Percentiles rank a stretch among this genome's conserved stretches.
Evolutionary conservation across 2,329 filamentous ascomycete genomes (phyloP).

Genomic region (Aschersonia sp.): DNA sequence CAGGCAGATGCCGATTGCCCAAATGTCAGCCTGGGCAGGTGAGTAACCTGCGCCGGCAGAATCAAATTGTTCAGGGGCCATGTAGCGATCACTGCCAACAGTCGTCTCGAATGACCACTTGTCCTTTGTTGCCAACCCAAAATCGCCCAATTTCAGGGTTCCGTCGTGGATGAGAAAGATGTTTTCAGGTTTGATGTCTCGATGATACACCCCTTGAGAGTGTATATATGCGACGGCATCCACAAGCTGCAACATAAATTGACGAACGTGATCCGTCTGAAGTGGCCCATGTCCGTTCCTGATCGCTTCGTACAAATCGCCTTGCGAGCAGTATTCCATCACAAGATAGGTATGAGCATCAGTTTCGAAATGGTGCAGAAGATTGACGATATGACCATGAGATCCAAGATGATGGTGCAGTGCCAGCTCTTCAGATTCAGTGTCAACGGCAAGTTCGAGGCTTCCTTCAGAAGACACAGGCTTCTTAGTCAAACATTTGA

Average conservation of each 20-base stretch:
- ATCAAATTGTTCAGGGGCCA: conserved; percentile 97
- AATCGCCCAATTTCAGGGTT: conserved; percentile 91
- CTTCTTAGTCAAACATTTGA: conserved; percentile 91
- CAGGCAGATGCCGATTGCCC: conserved; percentile 93
- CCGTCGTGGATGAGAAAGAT: conserved; percentile 84
- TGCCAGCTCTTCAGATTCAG: conserved; percentile 65
- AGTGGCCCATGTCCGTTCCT: conserved; percentile 74
- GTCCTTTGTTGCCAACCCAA: conserved; percentile 81
- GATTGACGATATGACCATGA: conserved; percentile 88
- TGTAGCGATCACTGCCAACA: conserved; percentile 95
- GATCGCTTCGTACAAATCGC: conserved; percentile 95
- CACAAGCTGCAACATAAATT: conserved; percentile 92
- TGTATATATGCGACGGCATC: conserved; percentile 85
- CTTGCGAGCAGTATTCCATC: conserved; percentile 87
- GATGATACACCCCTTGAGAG: conserved; percentile 79
- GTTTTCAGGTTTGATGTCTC: conserved; percentile 99
- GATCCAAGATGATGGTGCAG: conserved; percentile 66
- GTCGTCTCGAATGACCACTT: conserved; percentile 84
- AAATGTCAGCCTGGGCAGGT: conserved; percentile 84
- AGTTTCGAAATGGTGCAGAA: conserved; percentile 84
- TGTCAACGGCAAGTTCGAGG: conserved; percentile 59
- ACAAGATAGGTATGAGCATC: conserved; percentile 82
- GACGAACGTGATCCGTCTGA: conserved; percentile 90
- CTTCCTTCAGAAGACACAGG: conserved; percentile 44
- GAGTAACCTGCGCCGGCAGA: conserved; percentile 78